A percentile compares a stretch with the other conserved stretches of the same genome.
Conservation (phyloP, 169 alveolate genomes). For the Plasmodium blacklocki region DNA sequence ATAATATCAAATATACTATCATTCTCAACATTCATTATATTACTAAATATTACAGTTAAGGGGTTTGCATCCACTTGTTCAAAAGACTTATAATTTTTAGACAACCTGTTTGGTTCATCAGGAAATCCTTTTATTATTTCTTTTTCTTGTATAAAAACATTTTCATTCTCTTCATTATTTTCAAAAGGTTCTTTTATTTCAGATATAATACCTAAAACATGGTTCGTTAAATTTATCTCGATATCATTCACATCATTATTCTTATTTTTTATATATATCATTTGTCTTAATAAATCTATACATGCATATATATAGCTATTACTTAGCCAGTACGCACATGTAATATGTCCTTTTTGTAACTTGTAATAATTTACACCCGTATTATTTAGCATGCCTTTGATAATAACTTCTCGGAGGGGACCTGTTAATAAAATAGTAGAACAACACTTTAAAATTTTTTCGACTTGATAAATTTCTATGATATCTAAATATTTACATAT, state of each 20-base stretch:
- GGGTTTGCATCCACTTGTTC: conserved; percentile 18
- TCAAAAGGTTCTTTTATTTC: conserved; percentile 76
- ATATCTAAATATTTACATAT: conserved; percentile 67
- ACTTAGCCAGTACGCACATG: conserved; percentile 74
- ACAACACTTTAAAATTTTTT: conserved; percentile 58
- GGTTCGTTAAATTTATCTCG: conserved; percentile 53
- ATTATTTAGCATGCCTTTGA: conserved; percentile 62
- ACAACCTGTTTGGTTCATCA: background rate
- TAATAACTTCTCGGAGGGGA: conserved; percentile 64
- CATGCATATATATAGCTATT: conserved; percentile 61
- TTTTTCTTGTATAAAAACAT: background rate
- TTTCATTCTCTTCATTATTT: conserved; percentile 39
- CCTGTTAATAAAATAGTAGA: conserved; percentile 39
- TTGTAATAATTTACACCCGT: conserved; percentile 70
- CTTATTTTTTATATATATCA: conserved; percentile 57
- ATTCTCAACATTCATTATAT: conserved; percentile 61
- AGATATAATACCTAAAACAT: conserved; percentile 44
- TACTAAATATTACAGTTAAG: conserved; percentile 9
- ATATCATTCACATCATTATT: conserved; percentile 26
- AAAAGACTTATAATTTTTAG: background rate
- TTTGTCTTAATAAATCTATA: conserved; percentile 55
- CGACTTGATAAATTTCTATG: conserved; percentile 67
- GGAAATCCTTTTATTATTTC: background rate
- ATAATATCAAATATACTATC: conserved; percentile 63
- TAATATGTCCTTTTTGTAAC: conserved; percentile 69